These are phyloP conservation scores for Fusarium sp. DNA, from an alignment of 2,329 filamentous ascomycete species.

Conservation along the genomic window DNA sequence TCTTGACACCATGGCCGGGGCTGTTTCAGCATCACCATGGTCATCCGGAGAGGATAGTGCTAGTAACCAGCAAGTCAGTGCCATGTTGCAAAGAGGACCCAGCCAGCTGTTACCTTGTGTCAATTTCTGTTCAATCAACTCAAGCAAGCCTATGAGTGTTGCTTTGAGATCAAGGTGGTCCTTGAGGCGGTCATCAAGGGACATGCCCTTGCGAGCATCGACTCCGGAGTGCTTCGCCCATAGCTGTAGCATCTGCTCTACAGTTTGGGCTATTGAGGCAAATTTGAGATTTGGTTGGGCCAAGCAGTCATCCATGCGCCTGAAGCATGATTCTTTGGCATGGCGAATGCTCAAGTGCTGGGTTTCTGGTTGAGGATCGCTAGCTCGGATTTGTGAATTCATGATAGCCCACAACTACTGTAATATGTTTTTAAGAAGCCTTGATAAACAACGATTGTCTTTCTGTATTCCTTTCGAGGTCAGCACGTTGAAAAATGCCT, in stretches of 20 bases:
- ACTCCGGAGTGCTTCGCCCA: not conserved
- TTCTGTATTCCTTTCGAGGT: not conserved
- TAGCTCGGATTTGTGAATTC: not conserved
- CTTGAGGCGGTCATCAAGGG: not conserved
- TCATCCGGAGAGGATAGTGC: not conserved
- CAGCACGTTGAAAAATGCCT: not conserved
- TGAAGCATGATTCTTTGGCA: not conserved
- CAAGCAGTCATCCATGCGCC: not conserved
- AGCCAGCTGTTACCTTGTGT: not conserved
- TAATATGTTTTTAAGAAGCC: not conserved
- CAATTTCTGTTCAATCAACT: not conserved
- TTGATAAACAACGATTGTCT: not conserved
- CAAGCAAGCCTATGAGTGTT: not conserved
- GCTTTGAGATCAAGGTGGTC: not conserved
- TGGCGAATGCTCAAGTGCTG: not conserved
- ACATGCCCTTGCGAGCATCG: not conserved
- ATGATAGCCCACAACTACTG: not conserved
- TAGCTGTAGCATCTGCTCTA: not conserved
- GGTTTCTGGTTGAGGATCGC: not conserved
- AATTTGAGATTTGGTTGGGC: not conserved
- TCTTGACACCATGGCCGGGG: not conserved
- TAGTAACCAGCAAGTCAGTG: not conserved
- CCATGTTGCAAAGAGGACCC: accelerated
- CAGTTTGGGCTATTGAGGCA: not conserved
- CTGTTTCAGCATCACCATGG: not conserved